These are phyloP conservation scores for Aspergillus ruber DNA, from an alignment of 2,329 filamentous ascomycete genomes.

Conservation along the genomic window DNA sequence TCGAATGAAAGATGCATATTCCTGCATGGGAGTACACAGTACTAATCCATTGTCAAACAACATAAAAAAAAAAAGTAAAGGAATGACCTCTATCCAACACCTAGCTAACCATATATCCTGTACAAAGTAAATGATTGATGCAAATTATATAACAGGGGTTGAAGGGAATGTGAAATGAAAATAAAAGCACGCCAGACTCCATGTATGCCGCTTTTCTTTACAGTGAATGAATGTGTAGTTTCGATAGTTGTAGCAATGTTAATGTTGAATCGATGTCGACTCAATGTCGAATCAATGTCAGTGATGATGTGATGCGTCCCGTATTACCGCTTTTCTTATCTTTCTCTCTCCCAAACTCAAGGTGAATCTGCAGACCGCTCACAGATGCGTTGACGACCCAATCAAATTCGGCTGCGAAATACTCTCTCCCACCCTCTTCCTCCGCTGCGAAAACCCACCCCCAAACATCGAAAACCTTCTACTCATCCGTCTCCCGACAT, in stretches of 20 bases:
- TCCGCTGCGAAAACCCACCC: constrained; percentile 5
- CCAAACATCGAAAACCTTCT: constrained; percentile 19
- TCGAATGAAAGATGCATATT: too few relatives aligned
- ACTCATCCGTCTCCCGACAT: constrained; percentile 16
- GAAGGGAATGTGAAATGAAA: not conserved
- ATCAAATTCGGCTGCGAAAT: constrained; percentile 30
- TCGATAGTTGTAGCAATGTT: not conserved
- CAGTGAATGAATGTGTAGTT: not conserved
- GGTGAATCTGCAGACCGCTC: not conserved
- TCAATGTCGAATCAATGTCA: not conserved
- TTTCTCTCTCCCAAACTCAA: too few relatives aligned
- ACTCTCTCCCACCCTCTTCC: constrained; percentile 13
- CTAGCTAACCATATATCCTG: too few relatives aligned
- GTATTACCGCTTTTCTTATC: too few relatives aligned
- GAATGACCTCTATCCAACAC: too few relatives aligned
- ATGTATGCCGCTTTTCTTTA: not conserved
- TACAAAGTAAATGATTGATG: too few relatives aligned
- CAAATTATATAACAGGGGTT: too few relatives aligned
- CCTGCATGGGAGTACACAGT: too few relatives aligned
- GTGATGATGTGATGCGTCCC: not conserved
- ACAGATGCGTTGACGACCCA: constrained; percentile 24
- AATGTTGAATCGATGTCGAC: not conserved
- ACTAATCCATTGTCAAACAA: too few relatives aligned
- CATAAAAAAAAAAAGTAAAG: too few relatives aligned
- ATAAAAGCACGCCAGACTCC: not conserved